A percentile compares a stretch with the other conserved stretches of the same genome.
These are phyloP conservation scores for Glarea lozoyensis DNA, from an alignment of 495 filamentous ascomycete species.

Conservation along the genomic window DNA sequence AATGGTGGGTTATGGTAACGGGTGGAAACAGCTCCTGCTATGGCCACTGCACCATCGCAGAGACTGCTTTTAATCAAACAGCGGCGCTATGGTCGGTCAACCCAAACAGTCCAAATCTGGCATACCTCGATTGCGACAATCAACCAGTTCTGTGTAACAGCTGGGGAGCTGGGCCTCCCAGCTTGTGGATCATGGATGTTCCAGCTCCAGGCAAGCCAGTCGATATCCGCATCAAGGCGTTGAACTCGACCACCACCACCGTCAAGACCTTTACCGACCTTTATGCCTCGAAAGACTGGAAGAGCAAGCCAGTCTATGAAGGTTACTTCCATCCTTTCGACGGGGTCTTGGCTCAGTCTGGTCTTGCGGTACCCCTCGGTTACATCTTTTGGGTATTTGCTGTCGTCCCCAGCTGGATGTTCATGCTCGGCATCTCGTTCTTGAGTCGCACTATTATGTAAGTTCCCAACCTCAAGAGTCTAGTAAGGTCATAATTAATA, in stretches of 20 bases:
- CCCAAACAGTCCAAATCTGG: conserved; percentile 61
- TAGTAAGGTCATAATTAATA: conserved; percentile 2
- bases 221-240: conserved; percentile 48
- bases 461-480: conserved; percentile 29
- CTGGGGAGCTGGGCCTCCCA: conserved; percentile 66
- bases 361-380: conserved; percentile 55
- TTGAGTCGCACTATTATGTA: conserved; percentile 81
- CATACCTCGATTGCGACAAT: conserved; percentile 67
- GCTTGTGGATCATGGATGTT: conserved; percentile 65
- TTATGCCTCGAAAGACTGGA: conserved; percentile 52
- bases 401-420: conserved; percentile 44
- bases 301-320: conserved; percentile 49
- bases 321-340: conserved; percentile 76
- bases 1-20: conserved; percentile 75
- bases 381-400: conserved; percentile 68
- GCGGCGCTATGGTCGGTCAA: conserved; percentile 56
- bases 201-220: conserved; percentile 42
- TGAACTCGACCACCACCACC: conserved; percentile 60
- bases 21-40: conserved; percentile 87
- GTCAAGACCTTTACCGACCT: conserved; percentile 54
- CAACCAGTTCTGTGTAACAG: conserved; percentile 71
- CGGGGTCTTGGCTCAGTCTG: conserved; percentile 56
- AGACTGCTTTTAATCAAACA: conserved; percentile 50
- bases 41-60: conserved; percentile 40
- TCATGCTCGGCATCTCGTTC: conserved; percentile 77